Evolutionary conservation across 2,329 filamentous ascomycete species (phyloP), one percentile per base, ranked within the genome.

Genomic region (Amylocarpus encephaloides): DNA sequence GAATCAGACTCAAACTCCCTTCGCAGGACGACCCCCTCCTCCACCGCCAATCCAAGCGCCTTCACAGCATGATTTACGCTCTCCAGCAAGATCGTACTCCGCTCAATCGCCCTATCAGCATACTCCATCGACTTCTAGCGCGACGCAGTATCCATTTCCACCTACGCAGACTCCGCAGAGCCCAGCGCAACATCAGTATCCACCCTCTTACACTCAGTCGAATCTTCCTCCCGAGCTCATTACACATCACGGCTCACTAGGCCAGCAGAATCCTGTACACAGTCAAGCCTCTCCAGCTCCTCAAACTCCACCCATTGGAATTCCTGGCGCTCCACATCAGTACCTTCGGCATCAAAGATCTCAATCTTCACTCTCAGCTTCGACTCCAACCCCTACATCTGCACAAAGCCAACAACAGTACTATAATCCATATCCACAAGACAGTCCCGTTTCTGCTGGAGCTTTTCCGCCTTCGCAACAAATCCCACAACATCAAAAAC

Each of bases 311-410:
- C 58, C 67, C 57, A 55, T 65, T 61, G 56, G 65, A 48, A 54
- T 66, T 56, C 55, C 63, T 51, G 55, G 62, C 47, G 51, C 62
- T 54, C 35, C 64, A 26, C 58, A 65, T 58, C 58, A 64, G 50
- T 65, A 62, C 51, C 59, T 71, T 40, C 63, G 68, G 42, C 70
- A 71, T 49, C 69, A 71, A 56, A 66, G 78, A 59, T 79, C 80
- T 38, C 76, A 76, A 49, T 83, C 80, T 18, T 69, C 74, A 5
- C 77, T 82, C 49, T 82, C 80, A 11, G 76, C 73, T 22, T 70
- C 78, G 10, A 83, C 80, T 34, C 79, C 79, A n/a, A 83, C 80
- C 33, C 79, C 79, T n/a, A 81, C 78, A 6, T 82, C 79, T 35
- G 75, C 79, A 13, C 79, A 82, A 42, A 77, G 75, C 60, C 79